phyloP scores from a whole-genome alignment of 331 rosid genomes.

The Pyracantha coccinea region DNA sequence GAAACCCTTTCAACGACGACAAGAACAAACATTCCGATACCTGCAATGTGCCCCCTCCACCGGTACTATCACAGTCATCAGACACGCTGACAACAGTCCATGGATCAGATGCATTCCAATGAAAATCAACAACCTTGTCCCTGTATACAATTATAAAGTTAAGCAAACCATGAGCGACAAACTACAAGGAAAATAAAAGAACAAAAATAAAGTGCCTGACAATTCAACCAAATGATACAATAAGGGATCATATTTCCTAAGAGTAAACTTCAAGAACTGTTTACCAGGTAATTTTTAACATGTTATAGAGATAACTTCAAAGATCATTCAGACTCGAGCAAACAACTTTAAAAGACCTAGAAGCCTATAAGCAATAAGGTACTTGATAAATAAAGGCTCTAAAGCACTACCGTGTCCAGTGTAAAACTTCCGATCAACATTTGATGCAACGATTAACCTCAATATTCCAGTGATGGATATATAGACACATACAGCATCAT shows the following conservation, averaged over 20 bases:
- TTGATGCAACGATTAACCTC: neutral
- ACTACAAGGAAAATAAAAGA: neutral
- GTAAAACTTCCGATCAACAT: neutral
- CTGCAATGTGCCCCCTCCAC: conserved; percentile 99
- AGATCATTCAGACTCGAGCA: neutral
- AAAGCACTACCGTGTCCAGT: neutral
- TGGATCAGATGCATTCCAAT: conserved; percentile 94
- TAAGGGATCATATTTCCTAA: neutral
- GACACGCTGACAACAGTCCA: conserved; percentile 99
- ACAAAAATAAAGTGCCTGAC: neutral
- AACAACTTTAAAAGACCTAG: neutral
- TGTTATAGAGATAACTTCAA: neutral
- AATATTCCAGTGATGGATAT: neutral
- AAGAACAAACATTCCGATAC: conserved; percentile 18
- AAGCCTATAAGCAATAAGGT: neutral
- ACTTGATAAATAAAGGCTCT: neutral
- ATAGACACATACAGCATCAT: neutral
- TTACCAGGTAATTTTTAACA: neutral
- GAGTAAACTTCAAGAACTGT: too few species aligned
- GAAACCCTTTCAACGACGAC: neutral
- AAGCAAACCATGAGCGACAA: neutral
- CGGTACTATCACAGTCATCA: conserved; percentile 93
- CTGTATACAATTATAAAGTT: conserved; percentile 30
- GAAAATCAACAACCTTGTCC: conserved; percentile 95
- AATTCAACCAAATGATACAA: neutral